Conservation (phyloP, 1,139 yeast genomes). For the Lodderomyces metapsilosis region DNA sequence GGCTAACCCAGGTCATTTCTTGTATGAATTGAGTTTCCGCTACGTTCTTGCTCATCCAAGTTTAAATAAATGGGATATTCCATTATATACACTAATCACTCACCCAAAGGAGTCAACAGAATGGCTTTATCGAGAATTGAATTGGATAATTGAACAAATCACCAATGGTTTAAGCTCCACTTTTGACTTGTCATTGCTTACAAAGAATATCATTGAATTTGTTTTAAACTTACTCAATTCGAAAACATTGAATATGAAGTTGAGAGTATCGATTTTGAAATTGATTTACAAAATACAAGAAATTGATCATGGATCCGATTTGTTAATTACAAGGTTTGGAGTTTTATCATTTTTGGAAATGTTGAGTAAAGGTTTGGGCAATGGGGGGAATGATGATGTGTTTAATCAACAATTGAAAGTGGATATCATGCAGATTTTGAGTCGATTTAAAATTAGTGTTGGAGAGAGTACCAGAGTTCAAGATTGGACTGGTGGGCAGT, state of each 20-base stretch:
- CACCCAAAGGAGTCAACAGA: constrained; percentile 41
- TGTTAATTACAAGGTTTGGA: constrained; percentile 64
- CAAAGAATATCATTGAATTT: constrained; percentile 64
- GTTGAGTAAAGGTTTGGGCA: constrained; percentile 20
- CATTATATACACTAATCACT: constrained; percentile 54
- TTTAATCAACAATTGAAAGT: constrained; percentile 36
- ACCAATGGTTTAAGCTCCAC: constrained; percentile 43
- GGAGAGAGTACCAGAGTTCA: constrained; percentile 51
- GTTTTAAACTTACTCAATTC: constrained; percentile 52
- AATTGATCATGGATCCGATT: constrained; percentile 60
- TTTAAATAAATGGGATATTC: constrained; percentile 58
- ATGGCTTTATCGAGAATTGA: constrained; percentile 55
- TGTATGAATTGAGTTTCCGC: constrained; percentile 67
- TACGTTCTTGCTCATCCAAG: constrained; percentile 60
- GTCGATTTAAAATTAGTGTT: constrained; percentile 44
- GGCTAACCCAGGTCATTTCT: constrained; percentile 64
- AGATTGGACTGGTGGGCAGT: constrained; percentile 61
- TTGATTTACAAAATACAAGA: constrained; percentile 52
- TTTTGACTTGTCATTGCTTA: constrained; percentile 53
- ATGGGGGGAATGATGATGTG: constrained; percentile 14
- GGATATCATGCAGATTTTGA: constrained; percentile 45
- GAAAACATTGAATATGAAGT: constrained; percentile 42
- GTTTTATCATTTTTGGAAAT: constrained; percentile 51
- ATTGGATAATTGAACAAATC: constrained; percentile 64
- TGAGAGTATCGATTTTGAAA: constrained; percentile 38